Evolutionary conservation across 2,329 filamentous ascomycete genomes (phyloP).

Genomic region (Beauveria medogensis): DNA sequence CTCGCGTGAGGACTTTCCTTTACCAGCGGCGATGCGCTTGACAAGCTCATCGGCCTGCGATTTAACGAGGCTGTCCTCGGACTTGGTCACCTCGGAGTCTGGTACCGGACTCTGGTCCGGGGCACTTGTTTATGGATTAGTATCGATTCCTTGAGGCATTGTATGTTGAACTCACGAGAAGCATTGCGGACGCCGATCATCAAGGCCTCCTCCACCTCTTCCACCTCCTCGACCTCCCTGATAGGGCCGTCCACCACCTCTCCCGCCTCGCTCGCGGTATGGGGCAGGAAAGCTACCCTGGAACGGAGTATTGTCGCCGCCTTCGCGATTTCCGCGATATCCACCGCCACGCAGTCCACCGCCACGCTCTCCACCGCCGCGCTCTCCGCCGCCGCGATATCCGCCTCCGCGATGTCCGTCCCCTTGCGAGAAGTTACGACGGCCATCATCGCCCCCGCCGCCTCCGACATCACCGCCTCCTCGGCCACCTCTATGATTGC

Average conservation of each 20-base stretch:
- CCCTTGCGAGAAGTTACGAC: too few species aligned
- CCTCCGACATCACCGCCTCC: not conserved
- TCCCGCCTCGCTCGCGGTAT: not conserved
- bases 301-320: not conserved
- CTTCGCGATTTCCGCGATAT: not conserved
- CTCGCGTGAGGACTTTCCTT: not conserved
- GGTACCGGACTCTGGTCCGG: slow-evolving; percentile 14
- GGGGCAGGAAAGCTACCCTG: not conserved
- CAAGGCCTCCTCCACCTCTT: slow-evolving; percentile 14
- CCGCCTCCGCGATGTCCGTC: too few species aligned
- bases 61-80: slow-evolving; percentile 34
- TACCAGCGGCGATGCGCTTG: not conserved
- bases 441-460: not conserved
- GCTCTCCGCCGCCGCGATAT: not conserved
- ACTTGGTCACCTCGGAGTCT: slow-evolving; percentile 18
- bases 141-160: not conserved
- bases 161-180: slow-evolving; percentile 4
- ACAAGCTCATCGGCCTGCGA: slow-evolving; percentile 15
- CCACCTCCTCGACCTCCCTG: slow-evolving; percentile 6
- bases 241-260: slow-evolving; percentile 1
- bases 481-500: not conserved
- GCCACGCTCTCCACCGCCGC: slow-evolving; percentile 14
- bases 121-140: not conserved
- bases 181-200: not conserved
- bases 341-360: not conserved